A percentile compares a stretch with the other conserved stretches of the same genome.
These are phyloP conservation scores for Paraphoma chrysanthemicola DNA, from an alignment of 2,329 filamentous ascomycete genomes.

Conservation along the genomic window DNA sequence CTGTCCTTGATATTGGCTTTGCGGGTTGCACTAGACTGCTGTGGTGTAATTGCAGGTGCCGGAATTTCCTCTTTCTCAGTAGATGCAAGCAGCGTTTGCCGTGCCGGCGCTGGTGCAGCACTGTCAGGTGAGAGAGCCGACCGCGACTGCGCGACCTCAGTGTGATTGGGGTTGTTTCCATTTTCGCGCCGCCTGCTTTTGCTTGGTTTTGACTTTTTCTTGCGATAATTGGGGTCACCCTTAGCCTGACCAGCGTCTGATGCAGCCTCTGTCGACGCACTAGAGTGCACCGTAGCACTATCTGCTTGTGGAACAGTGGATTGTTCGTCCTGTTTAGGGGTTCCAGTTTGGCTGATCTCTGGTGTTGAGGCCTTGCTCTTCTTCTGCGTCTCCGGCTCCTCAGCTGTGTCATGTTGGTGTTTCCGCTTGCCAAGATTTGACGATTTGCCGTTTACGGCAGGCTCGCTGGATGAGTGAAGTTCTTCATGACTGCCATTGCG, in stretches of 20 bases:
- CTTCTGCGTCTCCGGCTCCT: conserved; percentile 28
- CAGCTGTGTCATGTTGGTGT: conserved; percentile 37
- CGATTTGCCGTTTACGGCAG: conserved; percentile 31
- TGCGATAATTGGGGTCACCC: conserved; percentile 47
- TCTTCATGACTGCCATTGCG: conserved; percentile 9
- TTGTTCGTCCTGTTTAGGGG: conserved; percentile 1
- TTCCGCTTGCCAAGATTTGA: conserved; percentile 48
- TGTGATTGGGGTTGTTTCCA: neutral
- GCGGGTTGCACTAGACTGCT: conserved; percentile 16
- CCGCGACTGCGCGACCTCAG: conserved; percentile 4
- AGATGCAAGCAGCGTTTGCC: conserved; percentile 37
- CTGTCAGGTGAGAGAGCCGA: conserved; percentile 32
- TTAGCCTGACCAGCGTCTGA: conserved; percentile 22
- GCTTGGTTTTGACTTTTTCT: conserved; percentile 35
- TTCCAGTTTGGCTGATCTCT: conserved; percentile 6
- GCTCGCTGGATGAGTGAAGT: conserved; percentile 18
- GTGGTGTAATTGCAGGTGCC: conserved; percentile 21
- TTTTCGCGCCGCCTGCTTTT: conserved; percentile 21
- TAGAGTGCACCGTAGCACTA: conserved; percentile 8
- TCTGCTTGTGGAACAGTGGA: conserved; percentile 9
- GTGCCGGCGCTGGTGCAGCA: conserved; percentile 10
- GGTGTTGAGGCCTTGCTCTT: conserved; percentile 28
- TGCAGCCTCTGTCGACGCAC: conserved; percentile 9
- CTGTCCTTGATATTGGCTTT: conserved; percentile 20
- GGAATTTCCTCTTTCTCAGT: conserved; percentile 30